Conservation (phyloP, 2,329 filamentous ascomycete genomes). For the Metarhizium rileyi region DNA sequence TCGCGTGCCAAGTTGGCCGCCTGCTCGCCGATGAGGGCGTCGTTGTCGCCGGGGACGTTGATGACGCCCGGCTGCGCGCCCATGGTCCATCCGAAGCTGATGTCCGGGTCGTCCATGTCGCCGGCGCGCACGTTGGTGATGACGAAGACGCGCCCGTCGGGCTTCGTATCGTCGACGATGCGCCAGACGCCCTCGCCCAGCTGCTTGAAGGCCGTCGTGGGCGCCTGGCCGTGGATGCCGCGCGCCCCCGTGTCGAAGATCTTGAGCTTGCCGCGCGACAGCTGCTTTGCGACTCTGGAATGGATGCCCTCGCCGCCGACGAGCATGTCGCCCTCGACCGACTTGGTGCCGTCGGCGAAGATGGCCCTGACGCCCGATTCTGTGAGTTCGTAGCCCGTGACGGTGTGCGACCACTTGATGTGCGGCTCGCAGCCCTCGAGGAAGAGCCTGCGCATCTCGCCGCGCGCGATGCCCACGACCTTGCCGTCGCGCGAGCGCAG, state of each 20-base stretch:
- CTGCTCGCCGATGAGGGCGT: constrained; percentile 43
- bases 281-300: constrained; percentile 49
- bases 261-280: constrained; percentile 47
- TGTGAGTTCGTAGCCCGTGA: constrained; percentile 49
- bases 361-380: constrained; percentile 42
- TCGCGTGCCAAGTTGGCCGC: constrained; percentile 49
- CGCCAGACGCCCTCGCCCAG: constrained; percentile 55
- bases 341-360: constrained; percentile 51
- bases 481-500: constrained; percentile 46
- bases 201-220: constrained; percentile 48
- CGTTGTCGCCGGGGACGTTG: constrained; percentile 48
- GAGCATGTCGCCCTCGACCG: constrained; percentile 47
- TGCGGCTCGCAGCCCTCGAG: constrained; percentile 43
- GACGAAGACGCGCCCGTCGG: constrained; percentile 37
- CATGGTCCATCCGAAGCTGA: constrained; percentile 57
- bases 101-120: constrained; percentile 47
- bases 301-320: constrained; percentile 55
- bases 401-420: constrained; percentile 45
- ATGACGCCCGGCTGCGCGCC: constrained; percentile 47
- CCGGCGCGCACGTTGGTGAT: constrained; percentile 55
- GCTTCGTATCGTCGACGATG: constrained; percentile 37
- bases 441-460: constrained; percentile 53
- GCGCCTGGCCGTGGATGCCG: constrained; percentile 57
- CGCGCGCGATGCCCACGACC: constrained; percentile 50
- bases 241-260: constrained; percentile 54